Base-by-base conservation (phyloP, 164 flowering plant genomes). In the Chimonanthus praecox region DNA sequence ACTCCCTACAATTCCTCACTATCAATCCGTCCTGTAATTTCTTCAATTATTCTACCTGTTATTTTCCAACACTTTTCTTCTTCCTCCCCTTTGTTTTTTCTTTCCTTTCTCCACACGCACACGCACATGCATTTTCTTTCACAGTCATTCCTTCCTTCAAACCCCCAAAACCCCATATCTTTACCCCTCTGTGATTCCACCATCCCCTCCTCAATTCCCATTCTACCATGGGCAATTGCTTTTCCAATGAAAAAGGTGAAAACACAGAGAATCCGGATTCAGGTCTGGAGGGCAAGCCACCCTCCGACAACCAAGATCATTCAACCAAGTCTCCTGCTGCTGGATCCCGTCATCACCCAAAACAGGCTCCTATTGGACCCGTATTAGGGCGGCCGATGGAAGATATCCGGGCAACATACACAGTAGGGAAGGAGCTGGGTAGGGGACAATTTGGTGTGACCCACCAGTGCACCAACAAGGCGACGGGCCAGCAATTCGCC, bases 311-410 rank as follows among this genome's bases (percentile, higher is more conserved):
- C 33, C 33, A 33, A 33, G 33, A 33, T 33, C 2, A 33, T 33
- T 33, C 33, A 33, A 33, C 33, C 33, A 33, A 33, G 33, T 33
- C 33, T 33, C 33, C 33, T 33, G 33, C 77, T 0, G 63, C 71
- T 49, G 74, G 78, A 15, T 45, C 83, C 33, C 18, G 71, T 66
- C 79, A 83, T 71, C 83, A 81, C 4, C 16, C 84, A 71, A 87
- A 86, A 78, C 74, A 77, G 4, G 71, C 76, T 2, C 80, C 81
- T 0, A 79, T 85, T 50, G 76, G 76, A 18, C 85, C 84, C 2
- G 94, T 92, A 47, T 74, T 92, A 33, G 90, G 92, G 44, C 86
- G 92, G 45, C 93, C 94, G 0, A 92, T 90, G 97, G 97, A 92
- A 69, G 94, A 92, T 20, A 84, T 92, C 8, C 70, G 76, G 16